These are phyloP conservation scores for Penicillium sp. DNA, from an alignment of 2,329 filamentous ascomycete species.

Conservation along the genomic window DNA sequence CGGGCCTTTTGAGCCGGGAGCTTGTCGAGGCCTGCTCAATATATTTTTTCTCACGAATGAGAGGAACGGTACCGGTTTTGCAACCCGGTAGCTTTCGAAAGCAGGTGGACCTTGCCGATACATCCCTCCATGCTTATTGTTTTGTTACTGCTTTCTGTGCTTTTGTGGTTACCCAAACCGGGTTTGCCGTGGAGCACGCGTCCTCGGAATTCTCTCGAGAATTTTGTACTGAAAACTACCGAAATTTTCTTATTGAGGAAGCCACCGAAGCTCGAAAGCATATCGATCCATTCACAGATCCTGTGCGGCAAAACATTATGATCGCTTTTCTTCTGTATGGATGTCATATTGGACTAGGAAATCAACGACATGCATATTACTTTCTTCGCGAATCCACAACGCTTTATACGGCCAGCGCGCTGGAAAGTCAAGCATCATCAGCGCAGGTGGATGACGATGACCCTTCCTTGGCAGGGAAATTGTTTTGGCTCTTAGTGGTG, in stretches of 20 bases:
- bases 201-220: neutral
- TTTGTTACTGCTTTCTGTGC: conserved; percentile 40
- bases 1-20: conserved; percentile 6
- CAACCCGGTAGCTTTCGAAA: conserved; percentile 20
- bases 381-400: conserved; percentile 70
- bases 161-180: conserved; percentile 33
- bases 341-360: conserved; percentile 63
- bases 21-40: conserved; percentile 17
- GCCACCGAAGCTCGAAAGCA: conserved; percentile 25
- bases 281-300: conserved; percentile 20
- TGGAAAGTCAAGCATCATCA: conserved; percentile 42
- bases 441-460: conserved; percentile 53
- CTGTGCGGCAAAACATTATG: conserved; percentile 45
- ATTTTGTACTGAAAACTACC: neutral
- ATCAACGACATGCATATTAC: conserved; percentile 71
- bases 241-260: conserved; percentile 26
- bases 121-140: conserved; percentile 27
- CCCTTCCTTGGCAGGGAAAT: conserved; percentile 41
- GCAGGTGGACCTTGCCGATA: conserved; percentile 22
- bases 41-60: conserved; percentile 24
- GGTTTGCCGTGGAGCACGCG: conserved; percentile 11
- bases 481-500: conserved; percentile 67
- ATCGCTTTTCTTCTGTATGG: conserved; percentile 71
- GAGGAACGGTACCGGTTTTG: conserved; percentile 32
- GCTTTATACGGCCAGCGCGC: conserved; percentile 56